These are phyloP conservation scores for Pyronema omphalodes DNA, from an alignment of 495 filamentous ascomycete genomes.

Conservation along the genomic window DNA sequence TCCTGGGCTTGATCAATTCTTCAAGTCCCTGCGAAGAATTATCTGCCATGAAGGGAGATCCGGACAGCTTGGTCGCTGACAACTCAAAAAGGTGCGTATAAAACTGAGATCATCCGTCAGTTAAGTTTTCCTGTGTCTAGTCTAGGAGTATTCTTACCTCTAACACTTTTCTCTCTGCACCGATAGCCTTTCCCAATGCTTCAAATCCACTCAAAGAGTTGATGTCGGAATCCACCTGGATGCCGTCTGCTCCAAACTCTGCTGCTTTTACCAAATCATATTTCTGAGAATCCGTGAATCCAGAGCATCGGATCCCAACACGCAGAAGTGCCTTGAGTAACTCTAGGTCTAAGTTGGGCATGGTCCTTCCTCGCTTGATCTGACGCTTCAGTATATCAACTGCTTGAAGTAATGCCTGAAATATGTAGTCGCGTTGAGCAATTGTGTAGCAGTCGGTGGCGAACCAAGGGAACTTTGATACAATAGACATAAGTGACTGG, in stretches of 20 bases:
- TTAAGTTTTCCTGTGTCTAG: background rate
- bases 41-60: constrained; percentile 13
- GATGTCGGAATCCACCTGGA: constrained; percentile 16
- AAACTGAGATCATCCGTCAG: constrained; percentile 9
- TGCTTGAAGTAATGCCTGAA: constrained; percentile 18
- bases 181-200: constrained; percentile 19
- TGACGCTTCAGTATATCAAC: constrained; percentile 24
- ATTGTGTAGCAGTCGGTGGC: constrained; percentile 22
- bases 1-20: constrained; percentile 4
- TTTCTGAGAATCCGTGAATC: constrained; percentile 24
- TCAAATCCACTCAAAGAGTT: constrained; percentile 17
- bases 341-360: constrained; percentile 22
- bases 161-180: constrained; percentile 17
- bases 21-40: background rate
- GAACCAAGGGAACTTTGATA: constrained; percentile 25
- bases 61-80: background rate
- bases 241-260: constrained; percentile 21
- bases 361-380: constrained; percentile 23
- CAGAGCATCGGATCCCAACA: constrained; percentile 19
- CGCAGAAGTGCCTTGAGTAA: constrained; percentile 17
- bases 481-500: constrained; percentile 23
- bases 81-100: constrained; percentile 19
- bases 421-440: constrained; percentile 23
- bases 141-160: constrained; percentile 13
- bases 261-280: constrained; percentile 21